Percentiles rank a stretch among this genome's conserved stretches.
Evolutionary conservation across 768 basidiomycete genomes (phyloP).

Genomic region (Boletus eberwhitei): DNA sequence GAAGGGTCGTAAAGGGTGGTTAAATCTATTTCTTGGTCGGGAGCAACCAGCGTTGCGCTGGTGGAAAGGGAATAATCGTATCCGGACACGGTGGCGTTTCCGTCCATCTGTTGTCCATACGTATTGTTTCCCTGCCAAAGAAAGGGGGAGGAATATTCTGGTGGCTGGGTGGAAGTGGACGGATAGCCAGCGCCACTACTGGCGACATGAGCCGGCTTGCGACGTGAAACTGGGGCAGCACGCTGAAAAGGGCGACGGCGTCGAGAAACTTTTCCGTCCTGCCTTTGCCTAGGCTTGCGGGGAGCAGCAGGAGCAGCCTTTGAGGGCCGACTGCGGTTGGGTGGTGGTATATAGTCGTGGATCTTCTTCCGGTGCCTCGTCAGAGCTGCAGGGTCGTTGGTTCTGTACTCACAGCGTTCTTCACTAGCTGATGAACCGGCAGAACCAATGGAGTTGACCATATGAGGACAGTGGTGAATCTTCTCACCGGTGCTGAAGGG

Average conservation of each 20-base stretch:
- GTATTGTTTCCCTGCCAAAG: not conserved
- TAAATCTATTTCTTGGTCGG: not conserved
- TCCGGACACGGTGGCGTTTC: not conserved
- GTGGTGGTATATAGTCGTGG: constrained; percentile 20
- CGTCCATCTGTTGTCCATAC: not conserved
- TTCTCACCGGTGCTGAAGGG: constrained; percentile 23
- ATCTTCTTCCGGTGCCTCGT: constrained; percentile 24
- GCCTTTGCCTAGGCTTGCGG: not conserved
- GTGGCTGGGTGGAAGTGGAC: not conserved
- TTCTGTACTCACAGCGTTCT: constrained; percentile 16
- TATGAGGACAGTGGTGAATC: constrained; percentile 8
- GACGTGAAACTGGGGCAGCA: not conserved
- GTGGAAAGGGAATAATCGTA: not conserved
- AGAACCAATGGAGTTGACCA: not conserved
- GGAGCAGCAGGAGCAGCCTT: not conserved
- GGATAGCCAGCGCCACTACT: not conserved
- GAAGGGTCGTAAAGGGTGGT: not conserved
- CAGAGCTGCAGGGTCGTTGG: constrained; percentile 24
- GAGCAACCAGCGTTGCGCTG: not conserved
- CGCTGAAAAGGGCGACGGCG: not conserved
- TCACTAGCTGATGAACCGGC: not conserved
- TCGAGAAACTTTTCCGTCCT: not conserved
- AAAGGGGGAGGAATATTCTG: not conserved
- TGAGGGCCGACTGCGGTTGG: not conserved
- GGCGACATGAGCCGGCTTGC: not conserved